Evolutionary conservation across 495 filamentous ascomycete genomes (phyloP).

Genomic region (Aspergillus ostianus): DNA sequence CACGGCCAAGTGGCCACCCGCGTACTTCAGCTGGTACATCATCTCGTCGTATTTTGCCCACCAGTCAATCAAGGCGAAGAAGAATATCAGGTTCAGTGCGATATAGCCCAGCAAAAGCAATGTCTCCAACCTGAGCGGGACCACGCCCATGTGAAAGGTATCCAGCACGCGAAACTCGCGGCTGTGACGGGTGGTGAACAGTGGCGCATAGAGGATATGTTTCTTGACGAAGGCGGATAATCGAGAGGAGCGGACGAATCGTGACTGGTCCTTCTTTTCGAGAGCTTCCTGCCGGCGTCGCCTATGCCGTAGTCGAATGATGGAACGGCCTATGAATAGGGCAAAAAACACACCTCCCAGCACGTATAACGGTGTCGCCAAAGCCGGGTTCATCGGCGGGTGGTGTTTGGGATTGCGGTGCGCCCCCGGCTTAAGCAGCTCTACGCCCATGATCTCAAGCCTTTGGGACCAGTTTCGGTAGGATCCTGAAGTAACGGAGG

Average conservation of each 20-base stretch:
- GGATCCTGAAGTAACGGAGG: neutral
- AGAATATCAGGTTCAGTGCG: conserved; percentile 35
- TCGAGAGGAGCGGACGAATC: conserved; percentile 17
- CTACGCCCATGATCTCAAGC: conserved; percentile 22
- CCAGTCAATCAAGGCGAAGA: conserved; percentile 42
- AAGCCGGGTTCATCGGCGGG: conserved; percentile 35
- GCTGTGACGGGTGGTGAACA: conserved; percentile 38
- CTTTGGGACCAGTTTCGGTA: neutral
- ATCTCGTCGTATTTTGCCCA: conserved; percentile 31
- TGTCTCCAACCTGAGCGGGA: conserved; percentile 38
- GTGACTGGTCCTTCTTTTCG: conserved; percentile 25
- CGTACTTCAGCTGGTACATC: conserved; percentile 41
- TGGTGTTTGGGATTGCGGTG: conserved; percentile 28
- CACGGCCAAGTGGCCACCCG: conserved; percentile 40
- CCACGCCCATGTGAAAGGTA: conserved; percentile 39
- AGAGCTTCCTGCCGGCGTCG: conserved; percentile 25
- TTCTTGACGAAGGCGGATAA: conserved; percentile 33
- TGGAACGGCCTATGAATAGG: conserved; percentile 26
- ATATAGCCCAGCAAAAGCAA: conserved; percentile 33
- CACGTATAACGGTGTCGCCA: conserved; percentile 38
- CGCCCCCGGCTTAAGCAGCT: conserved; percentile 14
- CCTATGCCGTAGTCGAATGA: conserved; percentile 29
- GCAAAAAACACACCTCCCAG: conserved; percentile 27
- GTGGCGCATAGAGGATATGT: conserved; percentile 43
- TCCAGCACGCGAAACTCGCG: conserved; percentile 35